A percentile compares a stretch with the other conserved stretches of the same genome.
phyloP scores from a whole-genome alignment of 768 basidiomycete species.

The Collybia mongolica region DNA sequence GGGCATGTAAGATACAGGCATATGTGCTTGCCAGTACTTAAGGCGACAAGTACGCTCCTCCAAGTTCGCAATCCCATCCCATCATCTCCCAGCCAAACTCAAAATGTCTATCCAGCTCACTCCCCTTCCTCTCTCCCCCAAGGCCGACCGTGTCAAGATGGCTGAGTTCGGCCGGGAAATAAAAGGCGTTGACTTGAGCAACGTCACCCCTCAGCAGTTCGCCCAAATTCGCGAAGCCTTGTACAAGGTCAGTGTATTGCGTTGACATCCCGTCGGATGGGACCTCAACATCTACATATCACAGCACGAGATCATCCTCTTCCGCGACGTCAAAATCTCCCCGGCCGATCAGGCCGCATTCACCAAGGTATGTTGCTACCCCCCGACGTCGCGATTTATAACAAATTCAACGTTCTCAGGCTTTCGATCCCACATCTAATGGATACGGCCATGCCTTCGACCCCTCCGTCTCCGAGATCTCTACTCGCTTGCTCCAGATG shows the following conservation, averaged over 20 bases:
- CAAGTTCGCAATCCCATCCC: neutral
- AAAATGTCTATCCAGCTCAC: conserved; percentile 66
- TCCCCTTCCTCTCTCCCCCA: conserved; percentile 68
- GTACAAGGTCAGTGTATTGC: conserved; percentile 59
- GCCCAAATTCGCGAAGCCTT: conserved; percentile 66
- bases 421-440: conserved; percentile 60
- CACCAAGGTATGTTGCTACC: conserved; percentile 59
- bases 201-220: conserved; percentile 59
- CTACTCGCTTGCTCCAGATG: conserved; percentile 84
- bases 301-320: conserved; percentile 72
- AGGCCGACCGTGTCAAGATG: conserved; percentile 67
- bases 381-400: neutral
- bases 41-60: too few relatives aligned
- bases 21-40: too few relatives aligned
- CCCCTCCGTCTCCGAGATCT: conserved; percentile 68
- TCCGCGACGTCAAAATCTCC: conserved; percentile 62
- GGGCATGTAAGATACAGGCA: too few relatives aligned
- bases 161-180: conserved; percentile 75
- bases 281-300: neutral
- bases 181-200: conserved; percentile 66
- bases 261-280: neutral
- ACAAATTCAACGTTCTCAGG: conserved; percentile 36
- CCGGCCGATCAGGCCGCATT: conserved; percentile 84
- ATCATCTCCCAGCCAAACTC: conserved; percentile 1
- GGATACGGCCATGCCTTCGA: conserved; percentile 88